Conservation (phyloP, 495 filamentous ascomycete species). For the Penicillium malachiteum region DNA sequence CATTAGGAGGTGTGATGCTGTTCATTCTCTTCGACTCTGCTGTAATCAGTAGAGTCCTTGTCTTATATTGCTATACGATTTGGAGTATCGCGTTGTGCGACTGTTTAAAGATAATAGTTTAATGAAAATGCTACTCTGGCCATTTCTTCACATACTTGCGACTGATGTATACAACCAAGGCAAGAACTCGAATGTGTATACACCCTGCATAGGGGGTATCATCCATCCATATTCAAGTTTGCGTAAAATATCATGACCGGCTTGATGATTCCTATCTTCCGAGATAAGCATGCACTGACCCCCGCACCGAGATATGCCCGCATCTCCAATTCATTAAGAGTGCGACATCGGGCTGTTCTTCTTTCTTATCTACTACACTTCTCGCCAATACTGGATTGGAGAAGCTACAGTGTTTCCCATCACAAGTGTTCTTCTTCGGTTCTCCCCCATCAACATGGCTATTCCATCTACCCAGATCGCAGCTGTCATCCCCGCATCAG, state of each 20-base stretch:
- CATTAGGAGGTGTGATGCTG: slow-evolving; percentile 21
- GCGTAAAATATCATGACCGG: background rate
- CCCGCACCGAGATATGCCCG: slow-evolving; percentile 17
- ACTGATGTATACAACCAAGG: background rate
- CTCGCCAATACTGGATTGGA: background rate
- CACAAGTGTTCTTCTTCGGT: background rate
- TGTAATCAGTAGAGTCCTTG: slow-evolving; percentile 28
- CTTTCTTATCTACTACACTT: background rate
- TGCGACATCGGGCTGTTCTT: background rate
- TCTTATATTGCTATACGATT: slow-evolving; percentile 43
- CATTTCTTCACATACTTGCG: background rate
- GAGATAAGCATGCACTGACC: slow-evolving; percentile 16
- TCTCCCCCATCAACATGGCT: slow-evolving; percentile 16
- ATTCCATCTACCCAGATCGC: slow-evolving; percentile 37
- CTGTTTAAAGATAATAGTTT: slow-evolving; percentile 39
- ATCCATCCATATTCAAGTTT: background rate
- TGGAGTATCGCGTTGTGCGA: slow-evolving; percentile 20
- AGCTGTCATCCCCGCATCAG: slow-evolving; percentile 32
- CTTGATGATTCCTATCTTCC: background rate
- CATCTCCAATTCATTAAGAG: background rate
- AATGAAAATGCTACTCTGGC: slow-evolving; percentile 29
- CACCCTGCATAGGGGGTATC: background rate
- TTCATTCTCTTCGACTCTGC: slow-evolving; percentile 29
- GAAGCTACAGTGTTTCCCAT: background rate
- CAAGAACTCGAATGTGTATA: background rate